Percentiles rank a stretch among this genome's conserved stretches.
These are phyloP conservation scores for Puya raimondii DNA, from an alignment of 176 grass and related monocot species.

Conservation along the genomic window DNA sequence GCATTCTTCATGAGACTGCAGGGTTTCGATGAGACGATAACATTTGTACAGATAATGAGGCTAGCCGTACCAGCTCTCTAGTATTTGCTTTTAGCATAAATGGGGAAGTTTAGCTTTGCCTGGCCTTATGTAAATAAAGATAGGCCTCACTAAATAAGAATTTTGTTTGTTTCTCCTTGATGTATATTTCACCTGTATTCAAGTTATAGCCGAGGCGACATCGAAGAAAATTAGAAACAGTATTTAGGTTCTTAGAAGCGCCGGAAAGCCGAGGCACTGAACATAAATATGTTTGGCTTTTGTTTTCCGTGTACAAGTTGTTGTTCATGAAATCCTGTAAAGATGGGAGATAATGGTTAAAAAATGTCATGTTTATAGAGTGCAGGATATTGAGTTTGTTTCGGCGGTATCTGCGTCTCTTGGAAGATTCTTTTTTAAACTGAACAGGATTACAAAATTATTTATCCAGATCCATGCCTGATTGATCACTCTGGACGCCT, in stretches of 20 bases:
- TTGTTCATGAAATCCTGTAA: conserved; percentile 7
- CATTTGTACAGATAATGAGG: conserved; percentile 88
- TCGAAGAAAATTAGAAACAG: conserved; percentile 1
- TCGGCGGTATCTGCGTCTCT: conserved; percentile 3
- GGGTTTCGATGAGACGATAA: conserved; percentile 34
- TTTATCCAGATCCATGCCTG: no score
- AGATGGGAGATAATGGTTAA: background rate
- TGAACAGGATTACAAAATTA: no score
- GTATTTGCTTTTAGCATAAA: conserved; percentile 53
- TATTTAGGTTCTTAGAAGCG: conserved; percentile 8
- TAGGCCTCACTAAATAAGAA: conserved; percentile 63
- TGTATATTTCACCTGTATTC: conserved; percentile 16
- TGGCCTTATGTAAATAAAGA: conserved; percentile 93
- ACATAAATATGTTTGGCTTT: conserved; percentile 5
- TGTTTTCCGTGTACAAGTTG: conserved; percentile 4
- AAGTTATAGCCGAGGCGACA: conserved; percentile 5
- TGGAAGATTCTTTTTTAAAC: background rate
- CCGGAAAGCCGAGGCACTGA: background rate
- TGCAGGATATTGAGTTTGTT: background rate
- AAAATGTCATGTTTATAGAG: background rate
- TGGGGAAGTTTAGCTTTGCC: conserved; percentile 28
- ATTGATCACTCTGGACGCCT: no score
- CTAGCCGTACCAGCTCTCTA: conserved; percentile 39
- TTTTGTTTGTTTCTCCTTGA: conserved; percentile 31
- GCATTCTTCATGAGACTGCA: conserved; percentile 34